Evolutionary conservation across 257 asterid species (phyloP), one percentile per base, ranked within the genome.

Genomic region (Orobanche coerulescens): DNA sequence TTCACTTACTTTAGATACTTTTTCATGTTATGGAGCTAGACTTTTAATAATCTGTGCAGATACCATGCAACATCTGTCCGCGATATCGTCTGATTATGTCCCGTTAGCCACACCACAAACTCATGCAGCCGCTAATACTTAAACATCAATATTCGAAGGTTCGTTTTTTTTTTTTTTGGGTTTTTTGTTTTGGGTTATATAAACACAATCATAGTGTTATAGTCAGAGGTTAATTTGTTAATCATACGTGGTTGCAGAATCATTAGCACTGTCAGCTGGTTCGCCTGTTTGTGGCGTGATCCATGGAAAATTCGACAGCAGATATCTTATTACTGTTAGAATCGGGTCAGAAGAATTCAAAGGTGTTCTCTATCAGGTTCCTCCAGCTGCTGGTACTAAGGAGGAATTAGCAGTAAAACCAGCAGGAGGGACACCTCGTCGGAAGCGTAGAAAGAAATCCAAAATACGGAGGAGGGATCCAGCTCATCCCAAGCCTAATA

Each of bases 291-390:
- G 46, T 8, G 98, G 96, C 2, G 81, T 84, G 65, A 88, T 92
- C 6, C 95, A 92, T 54, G 96, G 96, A 3, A 88, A 86, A 50
- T 92, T 92, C 30, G 98, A 88, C 5, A 74, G 88, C 2, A 96
- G 98, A 25, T 92, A 92, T 64, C 96, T 88, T 2, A 51, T 92
- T 1, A 92, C 95, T 0, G 89, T 86, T 22, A 81, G 67, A 67
- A 71, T 86, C 0, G 98, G 98, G 13, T 55, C 73, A 0, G 91
- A 92, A 62, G 90, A 83, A 25, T 66, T 82, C 48, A 86, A 75
- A 71, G 98, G 98, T 0, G 94, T 92, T 16, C 91, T 92, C 6
- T 92, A 92, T 60, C 86, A 85, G 58, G 63, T 76, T 40, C 77
- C 82, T n/a, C n/a, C n/a, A n/a, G n/a, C n/a, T n/a, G n/a, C n/a